Percentiles rank a stretch among this genome's conserved stretches.
These are phyloP conservation scores for Camellia sinensis DNA, from an alignment of 148 eudicot genomes.

Conservation along the genomic window DNA sequence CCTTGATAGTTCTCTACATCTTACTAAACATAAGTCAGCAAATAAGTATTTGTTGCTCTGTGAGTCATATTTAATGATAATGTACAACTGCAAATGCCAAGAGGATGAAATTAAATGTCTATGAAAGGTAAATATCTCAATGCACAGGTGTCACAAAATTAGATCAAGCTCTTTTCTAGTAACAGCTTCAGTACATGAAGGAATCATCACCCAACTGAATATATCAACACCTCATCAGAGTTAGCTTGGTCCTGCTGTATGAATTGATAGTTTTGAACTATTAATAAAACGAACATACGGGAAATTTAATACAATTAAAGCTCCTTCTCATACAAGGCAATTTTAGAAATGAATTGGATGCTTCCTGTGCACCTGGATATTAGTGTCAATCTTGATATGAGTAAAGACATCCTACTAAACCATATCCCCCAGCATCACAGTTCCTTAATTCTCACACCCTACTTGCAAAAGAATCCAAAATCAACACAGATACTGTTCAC, in stretches of 20 bases:
- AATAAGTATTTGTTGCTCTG: background rate
- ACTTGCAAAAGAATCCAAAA: no score
- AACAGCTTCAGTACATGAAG: no score
- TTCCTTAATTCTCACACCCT: no score
- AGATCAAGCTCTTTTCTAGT: no score
- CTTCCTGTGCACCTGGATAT: background rate
- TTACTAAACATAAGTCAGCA: constrained; percentile 39
- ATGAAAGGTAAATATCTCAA: background rate
- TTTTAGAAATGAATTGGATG: no score
- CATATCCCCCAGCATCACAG: no score
- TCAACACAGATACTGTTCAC: no score
- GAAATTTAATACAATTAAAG: background rate
- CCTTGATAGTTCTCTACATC: constrained; percentile 37
- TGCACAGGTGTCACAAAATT: no score
- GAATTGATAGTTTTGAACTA: no score
- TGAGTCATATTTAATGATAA: background rate
- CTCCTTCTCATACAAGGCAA: background rate
- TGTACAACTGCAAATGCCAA: background rate
- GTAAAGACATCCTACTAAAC: background rate
- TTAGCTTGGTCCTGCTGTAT: no score
- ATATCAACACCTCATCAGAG: no score
- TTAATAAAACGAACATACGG: background rate
- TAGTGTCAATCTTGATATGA: background rate
- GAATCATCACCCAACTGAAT: no score
- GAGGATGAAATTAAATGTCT: background rate